These are phyloP conservation scores for Ustanciosporium gigantosporum DNA, from an alignment of 1,284 basidiomycete genomes.

Conservation along the genomic window DNA sequence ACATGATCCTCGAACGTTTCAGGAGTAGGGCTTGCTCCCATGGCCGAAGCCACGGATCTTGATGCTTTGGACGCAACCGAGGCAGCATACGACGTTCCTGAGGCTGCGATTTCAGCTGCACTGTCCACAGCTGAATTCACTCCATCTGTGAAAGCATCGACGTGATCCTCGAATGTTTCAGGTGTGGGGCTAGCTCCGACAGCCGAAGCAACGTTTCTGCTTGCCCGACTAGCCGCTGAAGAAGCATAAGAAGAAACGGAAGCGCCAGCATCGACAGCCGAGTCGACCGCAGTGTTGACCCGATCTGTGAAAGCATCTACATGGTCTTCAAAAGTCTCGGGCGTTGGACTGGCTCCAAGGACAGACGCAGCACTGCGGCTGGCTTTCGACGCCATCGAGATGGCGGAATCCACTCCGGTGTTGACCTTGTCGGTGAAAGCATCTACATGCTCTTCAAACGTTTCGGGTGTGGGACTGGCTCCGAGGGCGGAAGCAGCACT, in stretches of 20 bases:
- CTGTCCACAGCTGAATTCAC: slow-evolving; percentile 1
- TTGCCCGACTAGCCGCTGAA: neutral
- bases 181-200: slow-evolving; percentile 20
- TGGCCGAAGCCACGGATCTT: slow-evolving; percentile 1
- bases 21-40: slow-evolving; percentile 12
- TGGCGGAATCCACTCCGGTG: neutral
- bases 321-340: slow-evolving; percentile 11
- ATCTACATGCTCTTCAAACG: neutral
- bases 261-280: neutral
- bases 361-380: slow-evolving; percentile 2
- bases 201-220: slow-evolving; percentile 7
- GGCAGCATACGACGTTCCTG: slow-evolving; percentile 3
- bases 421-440: neutral
- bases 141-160: slow-evolving; percentile 5
- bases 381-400: neutral
- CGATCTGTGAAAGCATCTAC: slow-evolving; percentile 1
- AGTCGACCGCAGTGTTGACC: neutral
- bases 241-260: slow-evolving; percentile 1
- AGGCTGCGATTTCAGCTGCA: slow-evolving; percentile 1
- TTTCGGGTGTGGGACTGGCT: slow-evolving; percentile 5
- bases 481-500: slow-evolving; percentile 27
- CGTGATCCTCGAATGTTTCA: slow-evolving; percentile 19
- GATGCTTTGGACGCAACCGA: neutral
- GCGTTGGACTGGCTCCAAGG: slow-evolving; percentile 7
- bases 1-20: slow-evolving; percentile 12